Base-by-base conservation (phyloP, 2,329 filamentous ascomycete genomes). In the Penicillium sp. region DNA sequence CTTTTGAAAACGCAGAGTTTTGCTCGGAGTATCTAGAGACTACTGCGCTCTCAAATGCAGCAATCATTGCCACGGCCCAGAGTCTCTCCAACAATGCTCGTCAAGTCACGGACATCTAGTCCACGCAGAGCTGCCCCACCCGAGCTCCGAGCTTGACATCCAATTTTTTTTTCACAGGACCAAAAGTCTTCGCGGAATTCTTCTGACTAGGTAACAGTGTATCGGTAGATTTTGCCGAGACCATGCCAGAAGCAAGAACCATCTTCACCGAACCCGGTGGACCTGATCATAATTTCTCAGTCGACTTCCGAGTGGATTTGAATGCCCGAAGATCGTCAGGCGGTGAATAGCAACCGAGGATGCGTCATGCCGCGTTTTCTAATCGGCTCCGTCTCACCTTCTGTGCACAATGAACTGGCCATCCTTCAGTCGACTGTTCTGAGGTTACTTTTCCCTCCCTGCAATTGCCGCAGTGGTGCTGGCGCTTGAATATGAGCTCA, bases 401-500 rank as follows among this genome's bases (percentile, higher is more conserved):
- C 50, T 50, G 39, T 43, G 38, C 47, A 26, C 39, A 45, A 29
- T 49, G 34, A 39, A 33, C 41, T 48, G 42, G 36, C 36, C 36
- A 10, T 51, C 29, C 44, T 54, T 46, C 39, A 53, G 57, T 60
- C 57, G 49, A 61, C 59, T 45, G 47, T 58, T 26, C 26, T 34
- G 31, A 49, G 36, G 34, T 45, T 43, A 29, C 29, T 42, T 6
- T 7, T 23, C 16, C 33, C 26, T 57, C 31, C 23, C 23, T 47
- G 33, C 28, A 26, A 42, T 36, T 23, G 33, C 42, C 18, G 51
- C 24, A 33, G 28, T 33, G 42, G 42, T 21, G 51, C 47, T 45
- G 52, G 33, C 52, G 52, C 52, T 39, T 18, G 65, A 69, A 53
- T 62, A 74, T 74, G 71, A 70, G 61, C 65, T 65, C 65, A 45